These are phyloP conservation scores for Lophium mytilinum DNA, from an alignment of 495 filamentous ascomycete species.

Conservation along the genomic window DNA sequence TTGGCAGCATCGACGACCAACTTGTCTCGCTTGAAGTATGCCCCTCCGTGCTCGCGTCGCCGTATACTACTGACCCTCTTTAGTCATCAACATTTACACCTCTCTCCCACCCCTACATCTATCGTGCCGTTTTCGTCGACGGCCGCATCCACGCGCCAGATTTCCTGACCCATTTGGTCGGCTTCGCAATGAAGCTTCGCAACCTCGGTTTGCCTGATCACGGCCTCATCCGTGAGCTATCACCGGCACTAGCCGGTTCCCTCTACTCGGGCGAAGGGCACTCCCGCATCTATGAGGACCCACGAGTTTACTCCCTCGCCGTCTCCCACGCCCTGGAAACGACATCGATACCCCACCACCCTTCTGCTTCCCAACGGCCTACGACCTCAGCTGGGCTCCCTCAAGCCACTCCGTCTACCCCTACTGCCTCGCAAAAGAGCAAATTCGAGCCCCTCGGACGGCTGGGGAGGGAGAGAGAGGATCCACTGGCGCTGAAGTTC, in stretches of 20 bases:
- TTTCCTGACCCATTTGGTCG: slow-evolving; percentile 86
- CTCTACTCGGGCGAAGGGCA: slow-evolving; percentile 90
- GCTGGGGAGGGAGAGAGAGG: slow-evolving; percentile 31
- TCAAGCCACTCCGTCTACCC: slow-evolving; percentile 1
- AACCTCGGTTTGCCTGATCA: slow-evolving; percentile 90
- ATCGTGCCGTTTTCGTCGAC: slow-evolving; percentile 89
- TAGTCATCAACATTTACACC: slow-evolving; percentile 79
- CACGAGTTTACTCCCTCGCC: slow-evolving; percentile 79
- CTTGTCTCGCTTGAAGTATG: slow-evolving; percentile 79
- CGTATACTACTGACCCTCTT: background rate
- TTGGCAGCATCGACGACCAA: slow-evolving; percentile 95
- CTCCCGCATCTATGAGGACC: slow-evolving; percentile 85
- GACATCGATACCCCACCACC: slow-evolving; percentile 35
- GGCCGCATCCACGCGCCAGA: slow-evolving; percentile 86
- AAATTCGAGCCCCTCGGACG: background rate
- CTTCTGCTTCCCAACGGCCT: slow-evolving; percentile 6
- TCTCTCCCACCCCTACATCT: slow-evolving; percentile 83
- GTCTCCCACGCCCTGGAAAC: slow-evolving; percentile 82
- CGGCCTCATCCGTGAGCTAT: slow-evolving; percentile 86
- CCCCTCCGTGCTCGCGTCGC: background rate
- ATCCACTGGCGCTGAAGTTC: slow-evolving; percentile 23
- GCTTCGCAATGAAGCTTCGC: slow-evolving; percentile 84
- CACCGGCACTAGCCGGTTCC: slow-evolving; percentile 78
- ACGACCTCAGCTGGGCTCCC: background rate
- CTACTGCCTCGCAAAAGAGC: background rate